Conservation (phyloP, 2,329 filamentous ascomycete species). For the Metarhizium robertsii region DNA sequence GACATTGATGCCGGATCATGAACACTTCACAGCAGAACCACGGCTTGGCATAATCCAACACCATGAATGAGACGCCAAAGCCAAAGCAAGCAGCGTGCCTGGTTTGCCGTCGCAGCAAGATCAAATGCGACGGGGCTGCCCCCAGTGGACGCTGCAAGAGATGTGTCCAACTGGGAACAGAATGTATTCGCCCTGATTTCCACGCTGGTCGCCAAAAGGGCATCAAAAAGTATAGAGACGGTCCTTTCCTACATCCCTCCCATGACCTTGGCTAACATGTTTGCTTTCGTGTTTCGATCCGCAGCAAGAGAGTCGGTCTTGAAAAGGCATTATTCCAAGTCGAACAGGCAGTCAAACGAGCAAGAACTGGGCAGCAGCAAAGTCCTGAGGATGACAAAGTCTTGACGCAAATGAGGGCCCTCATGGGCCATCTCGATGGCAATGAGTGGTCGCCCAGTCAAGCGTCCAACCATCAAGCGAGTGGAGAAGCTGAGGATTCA, state of each 20-base stretch:
- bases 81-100: constrained; percentile 46
- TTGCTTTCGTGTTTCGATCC: not conserved
- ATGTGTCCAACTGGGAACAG: constrained; percentile 46
- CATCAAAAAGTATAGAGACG: constrained; percentile 54
- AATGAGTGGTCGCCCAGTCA: constrained; percentile 8
- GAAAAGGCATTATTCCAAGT: constrained; percentile 69
- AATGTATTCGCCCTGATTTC: constrained; percentile 64
- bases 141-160: constrained; percentile 47
- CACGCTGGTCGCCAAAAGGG: constrained; percentile 66
- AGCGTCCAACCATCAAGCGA: constrained; percentile 11
- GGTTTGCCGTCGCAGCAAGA: constrained; percentile 58
- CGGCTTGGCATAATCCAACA: not conserved
- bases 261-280: too few relatives aligned
- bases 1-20: not conserved
- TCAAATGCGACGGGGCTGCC: constrained; percentile 51
- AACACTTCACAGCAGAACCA: not conserved
- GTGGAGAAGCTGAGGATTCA: constrained; percentile 23
- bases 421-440: constrained; percentile 24
- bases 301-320: constrained; percentile 62
- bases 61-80: constrained; percentile 13
- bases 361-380: constrained; percentile 32
- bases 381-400: constrained; percentile 35
- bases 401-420: constrained; percentile 31
- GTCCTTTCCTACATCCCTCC: too few relatives aligned
- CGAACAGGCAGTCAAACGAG: constrained; percentile 56